Base-by-base conservation (phyloP, 176 grass and related monocot species). In the Zoysia japonica region DNA sequence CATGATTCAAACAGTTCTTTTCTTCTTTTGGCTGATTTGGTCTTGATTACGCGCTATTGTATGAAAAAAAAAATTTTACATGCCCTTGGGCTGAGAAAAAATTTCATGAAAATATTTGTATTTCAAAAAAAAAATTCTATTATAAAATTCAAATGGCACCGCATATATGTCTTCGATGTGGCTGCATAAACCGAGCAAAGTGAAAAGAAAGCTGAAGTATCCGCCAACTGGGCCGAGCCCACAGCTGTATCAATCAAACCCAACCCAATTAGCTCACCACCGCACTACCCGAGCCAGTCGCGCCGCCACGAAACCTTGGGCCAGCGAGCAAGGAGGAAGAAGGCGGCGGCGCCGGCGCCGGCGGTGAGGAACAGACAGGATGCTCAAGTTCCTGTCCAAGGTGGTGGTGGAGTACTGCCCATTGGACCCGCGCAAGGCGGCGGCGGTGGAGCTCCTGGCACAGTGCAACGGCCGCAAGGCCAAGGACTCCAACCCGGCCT, bases 361-460 rank as follows among this genome's bases (percentile, higher is more conserved):
- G 36, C 28, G 56, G 62, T 15, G 72, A 66, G 47, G 14, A 49
- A 37, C 28, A 67, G 64, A 68, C 20, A 53, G 85, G 60, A 78
- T 94, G 95, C 81, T 97, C 61, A 97, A 92, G 78, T 94, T 92
- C 79, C 49, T 97, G 35, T 97, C 95, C n/a, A 97, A 92, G 87
- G 92, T 97, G 80, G 64, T 87, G 66, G 82, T 97, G 50, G 87
- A 97, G 80, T 97, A 89, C 88, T 90, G 86, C 73, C 87, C 92
- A 40, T 75, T 97, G 73, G 95, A 94, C 75, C 92, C 95, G 61
- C 91, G 89, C 42, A 92, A 97, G 92, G 88, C 92, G 43, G 95
- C 92, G 39, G 90, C 85, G 40, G 92, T 94, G 70, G 95, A 97
- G 89, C 86, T 97, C 20, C 86, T 97, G 37, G 95, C 95, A 37